A percentile compares a stretch with the other conserved stretches of the same genome.
These are phyloP conservation scores for Russula dissimulans DNA, from an alignment of 768 basidiomycete genomes.

Conservation along the genomic window DNA sequence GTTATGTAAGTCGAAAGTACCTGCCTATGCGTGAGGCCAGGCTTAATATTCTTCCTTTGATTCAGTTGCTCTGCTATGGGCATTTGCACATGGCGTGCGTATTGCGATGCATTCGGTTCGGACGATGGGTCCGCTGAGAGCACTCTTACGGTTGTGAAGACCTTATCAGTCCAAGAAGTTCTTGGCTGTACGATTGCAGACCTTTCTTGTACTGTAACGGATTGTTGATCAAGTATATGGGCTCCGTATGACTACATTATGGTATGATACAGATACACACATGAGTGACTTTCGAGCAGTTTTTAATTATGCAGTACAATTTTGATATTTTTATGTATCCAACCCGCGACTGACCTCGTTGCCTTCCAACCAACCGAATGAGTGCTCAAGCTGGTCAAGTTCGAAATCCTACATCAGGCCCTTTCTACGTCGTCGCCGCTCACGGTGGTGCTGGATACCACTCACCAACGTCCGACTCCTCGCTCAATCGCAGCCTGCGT, in stretches of 20 bases:
- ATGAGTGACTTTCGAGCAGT: not conserved
- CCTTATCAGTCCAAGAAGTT: not conserved
- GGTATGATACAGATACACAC: not conserved
- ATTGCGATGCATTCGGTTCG: conserved; percentile 17
- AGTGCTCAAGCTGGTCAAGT: not conserved
- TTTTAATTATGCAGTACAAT: conserved; percentile 2
- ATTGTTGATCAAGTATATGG: not conserved
- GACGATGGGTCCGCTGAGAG: conserved; percentile 13
- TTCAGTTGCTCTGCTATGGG: conserved; percentile 29
- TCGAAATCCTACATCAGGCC: not conserved
- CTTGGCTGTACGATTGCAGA: not conserved
- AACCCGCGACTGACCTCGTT: not conserved
- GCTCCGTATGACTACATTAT: conserved; percentile 10
- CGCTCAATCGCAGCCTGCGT: conserved; percentile 45
- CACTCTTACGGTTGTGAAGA: conserved; percentile 15
- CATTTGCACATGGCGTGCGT: conserved; percentile 23
- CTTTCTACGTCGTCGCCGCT: conserved; percentile 39
- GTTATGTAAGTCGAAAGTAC: conserved; percentile 43
- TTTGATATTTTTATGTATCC: not conserved
- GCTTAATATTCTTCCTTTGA: not conserved
- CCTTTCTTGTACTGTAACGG: not conserved
- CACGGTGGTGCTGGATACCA: conserved; percentile 79
- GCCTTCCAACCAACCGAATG: not conserved
- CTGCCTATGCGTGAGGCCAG: not conserved
- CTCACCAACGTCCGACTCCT: conserved; percentile 23